Base-by-base conservation (phyloP, 1,139 yeast species). In the Pichia inconspicua region DNA sequence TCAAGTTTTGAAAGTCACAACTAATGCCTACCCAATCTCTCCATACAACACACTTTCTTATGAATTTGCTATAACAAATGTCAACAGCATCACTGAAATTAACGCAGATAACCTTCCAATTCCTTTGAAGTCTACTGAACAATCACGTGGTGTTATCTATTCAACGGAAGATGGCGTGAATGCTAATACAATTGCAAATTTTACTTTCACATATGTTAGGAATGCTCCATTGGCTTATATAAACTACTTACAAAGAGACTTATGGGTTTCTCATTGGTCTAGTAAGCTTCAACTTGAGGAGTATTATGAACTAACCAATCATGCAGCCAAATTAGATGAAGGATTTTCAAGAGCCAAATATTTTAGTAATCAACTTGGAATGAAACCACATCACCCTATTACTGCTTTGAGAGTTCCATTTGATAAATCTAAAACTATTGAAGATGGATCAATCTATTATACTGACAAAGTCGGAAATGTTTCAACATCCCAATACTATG, bases 381-480 rank as follows among this genome's bases (percentile, higher is more conserved):
- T 63, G 47, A 67, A 69, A 55, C 67, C 77, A 50, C 74, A 70
- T 61, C 73, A 74, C 62, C 75, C 75, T 1, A 66, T 77, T 44
- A 68, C 82, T 25, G 78, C 77, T 37, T 62, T 88, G 53, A 82
- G 79, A 53, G 70, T 86, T 53, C 74, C 75, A 7, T 58, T 77
- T 43, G 49, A 52, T 41, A 15, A 22, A 37, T 36, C 75, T 75
- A 22, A 65, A 66, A 25, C 72, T 71, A 47, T 53, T 30, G 28
- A 43, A 48, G 80, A 82, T 45, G 43, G 53, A 14, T 65, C 59
- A 2, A 70, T 74, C 56, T 92, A 86, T 69, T 87, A 72, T 63
- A 82, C 88, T 25, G 98, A 92, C 66, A 77, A 84, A 58, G 96
- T 92, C 30, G 98, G 98, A 27, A 86, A 87, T 68, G 96, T 92